These are phyloP conservation scores for Candida alai DNA, from an alignment of 805 yeast species.

Conservation along the genomic window DNA sequence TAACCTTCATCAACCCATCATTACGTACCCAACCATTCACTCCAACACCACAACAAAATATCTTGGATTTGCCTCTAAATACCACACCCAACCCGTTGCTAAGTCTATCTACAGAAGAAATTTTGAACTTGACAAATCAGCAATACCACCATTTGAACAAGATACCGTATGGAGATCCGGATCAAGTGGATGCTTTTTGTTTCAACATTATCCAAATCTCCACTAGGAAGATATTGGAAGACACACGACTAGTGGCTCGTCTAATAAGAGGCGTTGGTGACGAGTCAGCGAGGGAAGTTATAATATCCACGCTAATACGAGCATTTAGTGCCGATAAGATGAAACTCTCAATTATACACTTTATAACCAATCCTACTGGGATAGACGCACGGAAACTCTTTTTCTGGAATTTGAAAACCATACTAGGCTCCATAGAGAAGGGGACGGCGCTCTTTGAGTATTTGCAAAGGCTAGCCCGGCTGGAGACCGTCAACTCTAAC, in stretches of 20 bases:
- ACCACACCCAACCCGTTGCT: constrained; percentile 33
- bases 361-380: constrained; percentile 21
- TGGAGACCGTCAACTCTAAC: constrained; percentile 18
- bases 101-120: constrained; percentile 22
- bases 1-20: constrained; percentile 4
- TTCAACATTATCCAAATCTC: constrained; percentile 25
- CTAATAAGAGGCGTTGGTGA: constrained; percentile 20
- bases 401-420: constrained; percentile 10
- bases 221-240: constrained; percentile 24
- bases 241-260: constrained; percentile 21
- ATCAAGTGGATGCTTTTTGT: constrained; percentile 28
- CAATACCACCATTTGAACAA: constrained; percentile 25
- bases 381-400: constrained; percentile 14
- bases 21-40: constrained; percentile 6
- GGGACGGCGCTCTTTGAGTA: constrained; percentile 20
- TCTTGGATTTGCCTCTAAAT: neutral
- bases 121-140: constrained; percentile 17
- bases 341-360: constrained; percentile 24
- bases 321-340: constrained; percentile 19
- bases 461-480: constrained; percentile 21
- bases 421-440: constrained; percentile 14
- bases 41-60: neutral
- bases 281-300: constrained; percentile 11
- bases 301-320: constrained; percentile 14
- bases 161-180: constrained; percentile 19